Evolutionary conservation across 805 yeast species (phyloP), one percentile per base, ranked within the genome.

Genomic region (Candida khao-thaluensis): DNA sequence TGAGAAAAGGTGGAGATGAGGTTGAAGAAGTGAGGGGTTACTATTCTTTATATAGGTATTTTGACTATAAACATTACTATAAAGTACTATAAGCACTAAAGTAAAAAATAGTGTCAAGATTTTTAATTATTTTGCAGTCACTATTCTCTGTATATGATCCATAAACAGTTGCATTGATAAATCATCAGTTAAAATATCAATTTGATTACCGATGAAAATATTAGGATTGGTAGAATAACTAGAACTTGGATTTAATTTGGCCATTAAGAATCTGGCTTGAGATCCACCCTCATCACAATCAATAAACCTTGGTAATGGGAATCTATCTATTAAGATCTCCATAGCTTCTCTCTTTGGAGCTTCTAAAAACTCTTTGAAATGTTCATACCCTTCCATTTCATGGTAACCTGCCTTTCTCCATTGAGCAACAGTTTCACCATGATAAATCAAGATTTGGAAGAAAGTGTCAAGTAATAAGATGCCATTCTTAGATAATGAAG

Each of bases 251-350:
- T 95, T 93, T 62, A 93, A 79, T 66, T 89, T 93, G 20, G 97
- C 87, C 64, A 88, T 81, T 64, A 93, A 74, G 74, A 93, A 93
- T 67, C 99, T 82, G 2, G 98, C 97, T 68, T 93, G 99, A 11
- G 97, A 90, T 40, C 96, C 97, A 54, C 99, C 98, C 53, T 91
- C 97, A 60, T 91, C 97, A 43, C 96, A 88, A 54, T 91, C 96
- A 52, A 93, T 90, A 58, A 91, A 93, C 66, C 99, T 79, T 4
- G 88, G 88, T 45, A 81, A 66, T 38, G 88, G 88, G 66, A 77
- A 81, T 49, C 88, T 62, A 50, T 81, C 87, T 44, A 77, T 67
- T 27, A 81, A 64, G 23, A 82, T 67, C 35, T 77, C 81, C 43
- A 82, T 79, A 8, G 86, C 87, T 49, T 81, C 87, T 40, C 64